A percentile compares a stretch with the other conserved stretches of the same genome.
These are phyloP conservation scores for Cystoderma amianthinum DNA, from an alignment of 768 basidiomycete species.

Conservation along the genomic window DNA sequence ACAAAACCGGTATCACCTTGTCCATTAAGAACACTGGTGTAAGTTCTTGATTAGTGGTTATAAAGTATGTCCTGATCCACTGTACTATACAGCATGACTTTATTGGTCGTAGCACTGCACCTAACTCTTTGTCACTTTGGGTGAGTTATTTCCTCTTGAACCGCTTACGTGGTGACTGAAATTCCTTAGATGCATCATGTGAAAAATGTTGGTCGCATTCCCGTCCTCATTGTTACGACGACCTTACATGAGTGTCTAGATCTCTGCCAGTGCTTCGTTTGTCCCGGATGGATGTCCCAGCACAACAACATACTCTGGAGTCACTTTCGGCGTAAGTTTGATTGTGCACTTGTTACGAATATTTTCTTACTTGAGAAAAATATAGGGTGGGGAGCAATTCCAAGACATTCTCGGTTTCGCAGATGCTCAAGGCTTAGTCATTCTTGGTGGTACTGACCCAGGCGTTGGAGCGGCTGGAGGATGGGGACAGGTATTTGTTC, in stretches of 20 bases:
- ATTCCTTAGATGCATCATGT: not conserved
- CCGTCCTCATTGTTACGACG: not conserved
- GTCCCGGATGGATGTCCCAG: not conserved
- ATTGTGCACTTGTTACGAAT: not conserved
- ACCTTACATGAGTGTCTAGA: not conserved
- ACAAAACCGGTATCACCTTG: conserved; percentile 4
- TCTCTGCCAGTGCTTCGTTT: not conserved
- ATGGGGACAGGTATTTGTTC: conserved; percentile 3
- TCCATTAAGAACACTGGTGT: conserved; percentile 5
- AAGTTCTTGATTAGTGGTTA: conserved; percentile 5
- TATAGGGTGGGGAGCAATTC: conserved; percentile 8
- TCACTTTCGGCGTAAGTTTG: conserved; percentile 2
- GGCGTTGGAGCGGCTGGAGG: conserved; percentile 6
- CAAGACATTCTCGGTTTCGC: not conserved
- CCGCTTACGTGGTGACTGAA: not conserved
- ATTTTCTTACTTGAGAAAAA: not conserved
- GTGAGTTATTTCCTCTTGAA: conserved; percentile 5
- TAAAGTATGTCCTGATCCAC: conserved; percentile 9
- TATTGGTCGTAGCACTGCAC: conserved; percentile 11
- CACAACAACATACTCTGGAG: conserved; percentile 1
- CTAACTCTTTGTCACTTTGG: conserved; percentile 13
- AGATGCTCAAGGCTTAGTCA: not conserved
- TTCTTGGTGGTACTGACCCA: conserved; percentile 4
- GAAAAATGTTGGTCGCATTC: not conserved
- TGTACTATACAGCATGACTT: conserved; percentile 14